phyloP scores from a whole-genome alignment of 305 asterid genomes.

The Fraxinus dipetala region DNA sequence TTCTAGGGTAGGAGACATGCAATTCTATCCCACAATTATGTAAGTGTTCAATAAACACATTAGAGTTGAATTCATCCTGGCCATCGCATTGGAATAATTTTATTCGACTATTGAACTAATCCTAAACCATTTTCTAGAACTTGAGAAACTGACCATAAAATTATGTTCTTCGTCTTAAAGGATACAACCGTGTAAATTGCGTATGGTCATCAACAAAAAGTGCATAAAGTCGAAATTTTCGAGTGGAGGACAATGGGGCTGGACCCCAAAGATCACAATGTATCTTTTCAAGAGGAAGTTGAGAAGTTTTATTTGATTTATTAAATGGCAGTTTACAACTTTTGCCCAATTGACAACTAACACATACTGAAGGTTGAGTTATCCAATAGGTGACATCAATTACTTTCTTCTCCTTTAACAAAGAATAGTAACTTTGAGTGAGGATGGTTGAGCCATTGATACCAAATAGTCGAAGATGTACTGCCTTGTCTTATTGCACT shows the following conservation, averaged over 20 bases:
- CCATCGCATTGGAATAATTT: slow-evolving; percentile 10
- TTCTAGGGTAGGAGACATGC: neutral
- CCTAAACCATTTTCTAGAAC: slow-evolving; percentile 12
- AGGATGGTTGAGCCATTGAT: neutral
- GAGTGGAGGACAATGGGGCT: neutral
- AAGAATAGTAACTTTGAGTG: neutral
- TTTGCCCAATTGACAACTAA: slow-evolving; percentile 5
- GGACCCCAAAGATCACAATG: slow-evolving; percentile 21
- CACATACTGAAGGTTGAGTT: neutral
- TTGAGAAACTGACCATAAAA: neutral
- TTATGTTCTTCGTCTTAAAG: neutral
- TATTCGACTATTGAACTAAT: slow-evolving; percentile 1
- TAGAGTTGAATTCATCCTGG: neutral
- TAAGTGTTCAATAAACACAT: neutral
- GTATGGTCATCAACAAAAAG: slow-evolving; percentile 1
- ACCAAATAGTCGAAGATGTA: neutral
- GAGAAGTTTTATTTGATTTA: neutral
- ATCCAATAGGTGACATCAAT: neutral
- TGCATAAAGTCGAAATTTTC: neutral
- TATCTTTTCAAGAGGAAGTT: neutral
- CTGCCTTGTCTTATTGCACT: neutral
- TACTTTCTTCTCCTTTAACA: neutral
- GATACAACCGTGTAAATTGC: neutral
- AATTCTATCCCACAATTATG: neutral
- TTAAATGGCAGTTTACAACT: slow-evolving; percentile 6